phyloP scores from a whole-genome alignment of 129 eudicot genomes.

The Lactuca saligna region DNA sequence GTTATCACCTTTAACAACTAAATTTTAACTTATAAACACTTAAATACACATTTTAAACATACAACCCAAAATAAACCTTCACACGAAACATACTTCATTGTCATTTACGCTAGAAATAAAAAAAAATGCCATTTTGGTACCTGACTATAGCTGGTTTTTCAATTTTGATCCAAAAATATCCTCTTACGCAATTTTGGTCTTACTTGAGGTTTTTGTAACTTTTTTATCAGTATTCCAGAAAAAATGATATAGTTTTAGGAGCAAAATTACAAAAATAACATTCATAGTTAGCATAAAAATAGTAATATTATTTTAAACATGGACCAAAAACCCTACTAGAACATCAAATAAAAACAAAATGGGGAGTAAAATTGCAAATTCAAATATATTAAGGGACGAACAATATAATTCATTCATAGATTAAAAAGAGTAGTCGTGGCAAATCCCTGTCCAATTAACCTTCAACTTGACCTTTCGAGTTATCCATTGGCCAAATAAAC shows the following conservation, averaged over 20 bases:
- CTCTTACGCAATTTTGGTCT: no score
- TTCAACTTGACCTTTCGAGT: conserved; percentile 29
- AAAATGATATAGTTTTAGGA: neutral
- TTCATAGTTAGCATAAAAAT: no score
- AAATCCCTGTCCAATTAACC: conserved; percentile 27
- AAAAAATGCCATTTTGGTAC: neutral
- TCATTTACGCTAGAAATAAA: no score
- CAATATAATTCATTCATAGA: no score
- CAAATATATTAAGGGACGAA: neutral
- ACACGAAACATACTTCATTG: no score
- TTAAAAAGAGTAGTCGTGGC: conserved; percentile 8
- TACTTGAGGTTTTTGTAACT: no score
- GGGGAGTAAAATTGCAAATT: neutral
- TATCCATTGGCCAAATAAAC: conserved; percentile 10
- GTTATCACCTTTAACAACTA: no score
- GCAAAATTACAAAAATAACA: no score
- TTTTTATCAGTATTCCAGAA: neutral
- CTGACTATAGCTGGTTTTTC: neutral
- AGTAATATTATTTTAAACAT: no score
- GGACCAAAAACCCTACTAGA: neutral
- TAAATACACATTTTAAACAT: no score
- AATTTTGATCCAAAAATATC: neutral
- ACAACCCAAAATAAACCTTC: no score
- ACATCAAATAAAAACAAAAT: neutral
- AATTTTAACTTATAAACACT: no score